Evolutionary conservation across 257 asterid genomes (phyloP), one percentile per base, ranked within the genome.

Genomic region (Anisodus tanguticus): DNA sequence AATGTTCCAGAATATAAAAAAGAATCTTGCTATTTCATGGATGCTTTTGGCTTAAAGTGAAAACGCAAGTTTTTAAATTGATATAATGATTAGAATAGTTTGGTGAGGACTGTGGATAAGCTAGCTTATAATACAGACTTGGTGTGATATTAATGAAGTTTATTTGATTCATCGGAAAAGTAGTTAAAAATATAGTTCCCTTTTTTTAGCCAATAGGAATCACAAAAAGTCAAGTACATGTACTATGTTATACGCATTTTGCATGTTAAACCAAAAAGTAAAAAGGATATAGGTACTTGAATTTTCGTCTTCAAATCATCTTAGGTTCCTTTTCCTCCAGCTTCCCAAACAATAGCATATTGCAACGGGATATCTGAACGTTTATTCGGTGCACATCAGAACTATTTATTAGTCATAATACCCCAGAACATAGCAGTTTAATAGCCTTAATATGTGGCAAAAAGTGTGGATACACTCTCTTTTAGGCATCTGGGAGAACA

Each of bases 251-350:
- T 72, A 10, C 41, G 5, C 2, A 45, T 72, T n/a, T 72, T 47
- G 74, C 80, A 72, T 72, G 39, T 45, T n/a, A 72, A 72, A 72
- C 59, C 59, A 45, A 72, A n/a, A 72, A 19, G 8, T 45, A 49
- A 45, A 72, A 45, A 45, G n/a, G 16, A 71, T 71, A n/a, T 1
- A 9, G 43, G 57, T 71, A 43, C 79, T 6, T 43, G 13, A 72
- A 72, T 72, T 72, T 45, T 47, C 3, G 39, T 19, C 79, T 45
- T 45, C 58, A 9, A 45, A 72, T 45, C 80, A 72, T 72, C 58
- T 72, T 72, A 9, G 57, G 59, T 72, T 72, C 80, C 59, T 72
- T 12, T 15, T 58, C 59, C 12, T 45, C 39, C 57, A 41, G 80
- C 59, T 39, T 45, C 80, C 80, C 4, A 31, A 58, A 72, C 55